phyloP scores from a whole-genome alignment of 2,329 filamentous ascomycete genomes.

The Parastagonospora avenae region DNA sequence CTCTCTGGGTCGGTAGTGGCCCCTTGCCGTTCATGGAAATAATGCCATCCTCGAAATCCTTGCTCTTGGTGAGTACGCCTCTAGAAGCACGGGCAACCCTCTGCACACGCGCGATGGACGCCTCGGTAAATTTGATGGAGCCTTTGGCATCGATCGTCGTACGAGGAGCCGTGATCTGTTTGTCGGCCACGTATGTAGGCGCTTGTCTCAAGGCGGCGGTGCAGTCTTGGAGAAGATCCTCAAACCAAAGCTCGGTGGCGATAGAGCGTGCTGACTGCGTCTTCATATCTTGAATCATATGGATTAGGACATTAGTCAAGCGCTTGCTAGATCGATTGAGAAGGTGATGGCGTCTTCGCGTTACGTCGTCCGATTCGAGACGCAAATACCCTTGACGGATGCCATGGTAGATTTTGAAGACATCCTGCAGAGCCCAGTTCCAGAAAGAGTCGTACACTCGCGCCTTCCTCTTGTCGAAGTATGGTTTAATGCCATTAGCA shows the following conservation, averaged over 20 bases:
- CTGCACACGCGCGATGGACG: constrained; percentile 2
- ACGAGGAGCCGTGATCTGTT: constrained; percentile 7
- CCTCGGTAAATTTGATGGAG: constrained; percentile 11
- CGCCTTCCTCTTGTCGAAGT: constrained; percentile 18
- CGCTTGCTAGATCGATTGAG: constrained; percentile 14
- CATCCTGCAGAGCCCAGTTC: constrained; percentile 26
- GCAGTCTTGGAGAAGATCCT: constrained; percentile 16
- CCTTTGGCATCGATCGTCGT: constrained; percentile 15
- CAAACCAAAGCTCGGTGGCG: constrained; percentile 11
- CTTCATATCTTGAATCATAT: constrained; percentile 12
- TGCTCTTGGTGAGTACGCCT: neutral
- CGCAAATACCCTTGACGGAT: constrained; percentile 8
- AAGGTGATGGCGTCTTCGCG: constrained; percentile 8
- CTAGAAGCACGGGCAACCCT: neutral
- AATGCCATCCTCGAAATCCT: constrained; percentile 11
- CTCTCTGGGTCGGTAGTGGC: constrained; percentile 2
- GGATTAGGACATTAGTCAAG: constrained; percentile 9
- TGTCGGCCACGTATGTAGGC: constrained; percentile 10
- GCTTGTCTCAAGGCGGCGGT: constrained; percentile 1
- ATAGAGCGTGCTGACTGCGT: constrained; percentile 5
- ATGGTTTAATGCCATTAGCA: constrained; percentile 20
- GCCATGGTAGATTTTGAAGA: constrained; percentile 16
- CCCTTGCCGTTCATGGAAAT: constrained; percentile 8
- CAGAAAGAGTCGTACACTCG: constrained; percentile 22
- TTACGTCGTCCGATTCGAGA: constrained; percentile 9